Base-by-base conservation (phyloP, 2,329 filamentous ascomycete species). In the Fusarium odoratissimum region DNA sequence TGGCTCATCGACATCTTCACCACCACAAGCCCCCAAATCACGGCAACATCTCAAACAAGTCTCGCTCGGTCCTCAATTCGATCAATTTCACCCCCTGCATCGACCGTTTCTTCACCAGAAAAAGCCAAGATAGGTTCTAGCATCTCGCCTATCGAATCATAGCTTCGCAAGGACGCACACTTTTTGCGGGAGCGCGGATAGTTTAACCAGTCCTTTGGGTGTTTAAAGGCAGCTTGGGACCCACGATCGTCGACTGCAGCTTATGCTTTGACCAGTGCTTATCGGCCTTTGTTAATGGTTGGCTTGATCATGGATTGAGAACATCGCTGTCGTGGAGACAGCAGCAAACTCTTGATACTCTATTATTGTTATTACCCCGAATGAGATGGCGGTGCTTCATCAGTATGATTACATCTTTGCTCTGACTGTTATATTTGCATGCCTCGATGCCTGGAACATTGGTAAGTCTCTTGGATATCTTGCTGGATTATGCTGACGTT, bases 371-470 rank as follows among this genome's bases (percentile, higher is more conserved):
- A 9, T 14, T 54, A 16, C 19, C n/a, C 31, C 17, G 52, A 35
- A 40, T 23, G 74, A 41, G 49, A 83, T 83, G 82, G 77, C 80
- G 35, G 74, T 70, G 21, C 75, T 89, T 64, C 79, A 82, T 67
- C 81, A 88, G 59, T 90, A 87, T 76, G 84, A 86, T 72, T 90
- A 89, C 75, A 82, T 90, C 65, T 89, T 90, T 78, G 87, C 83
- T 73, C 84, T 90, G 61, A 86, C 86, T 69, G 84, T 85, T 28
- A 81, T 89, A 60, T 89, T 90, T 79, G 86, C 88, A 33, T 84
- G 88, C 60, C 84, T 90, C 35, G 88, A 90, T 80, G 87, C 87
- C 25, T 90, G 85, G 85, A 90, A 90, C 78, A 90, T 89, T 71
- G 88, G 88, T 84, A 68, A 64, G 81, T 74, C 5, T 14, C 3